Evolutionary conservation across 768 basidiomycete genomes (phyloP), one percentile per base, ranked within the genome.

Genomic region (Strobilomyces echinocephalus): DNA sequence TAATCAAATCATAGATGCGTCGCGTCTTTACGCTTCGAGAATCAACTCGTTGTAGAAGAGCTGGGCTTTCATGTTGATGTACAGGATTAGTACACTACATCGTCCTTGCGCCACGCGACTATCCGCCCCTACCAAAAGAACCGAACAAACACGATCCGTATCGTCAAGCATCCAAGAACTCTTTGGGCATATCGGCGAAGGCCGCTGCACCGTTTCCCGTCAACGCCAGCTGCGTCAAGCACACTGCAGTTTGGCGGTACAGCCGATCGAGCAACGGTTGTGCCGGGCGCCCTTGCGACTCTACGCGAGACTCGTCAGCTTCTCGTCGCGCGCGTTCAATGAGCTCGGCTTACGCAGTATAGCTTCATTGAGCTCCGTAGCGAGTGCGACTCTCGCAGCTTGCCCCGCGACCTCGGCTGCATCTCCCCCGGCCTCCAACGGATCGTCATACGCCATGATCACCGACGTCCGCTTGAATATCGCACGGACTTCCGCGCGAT

Each of bases 391-490:
- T 54, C 88, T 76, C 30, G 87, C 82, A 40, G 79, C 80, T 54
- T 83, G 79, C 38, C 89, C 83, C 9, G 82, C 88, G 20, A 89
- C 78, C 57, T 81, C 82, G 18, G 83, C 80, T 15, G 82, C 79
- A 31, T 81, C 77, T 12, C 85, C 85, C 5, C 81, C 82, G 7
- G 79, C 84, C 52, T 79, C 79, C 54, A 81, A 68, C 20, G 89
- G 90, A 65, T 90, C 84, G 40, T 85, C 80, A 65, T 83, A 93
- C 35, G 90, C 88, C 54, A 93, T 80, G 52, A 93, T 83, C 26
- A 85, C 82, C 56, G 90, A 87, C 9, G 91, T 87, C 50, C 82
- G 79, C 63, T 83, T 83, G 66, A 90, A 82, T 45, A 88, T 73
- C 14, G 77, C 73, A 50, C 82, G 79, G 31, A 92, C 79, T 60